Base-by-base conservation (phyloP, 306 rosid genomes). In the Hylodesmum podocarpum region DNA sequence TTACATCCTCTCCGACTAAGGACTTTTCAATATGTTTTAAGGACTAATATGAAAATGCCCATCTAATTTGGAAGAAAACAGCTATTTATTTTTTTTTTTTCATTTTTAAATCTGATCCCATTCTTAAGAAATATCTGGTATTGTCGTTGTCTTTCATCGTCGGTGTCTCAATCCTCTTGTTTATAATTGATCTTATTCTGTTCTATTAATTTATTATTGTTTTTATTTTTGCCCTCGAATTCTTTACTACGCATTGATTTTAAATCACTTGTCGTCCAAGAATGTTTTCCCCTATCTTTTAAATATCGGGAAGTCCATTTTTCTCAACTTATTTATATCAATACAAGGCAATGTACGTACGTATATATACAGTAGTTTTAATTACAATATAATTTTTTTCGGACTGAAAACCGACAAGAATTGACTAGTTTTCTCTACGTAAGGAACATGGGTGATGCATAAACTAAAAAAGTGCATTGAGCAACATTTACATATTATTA, bases 341-440 rank as follows among this genome's bases (percentile, higher is more conserved):
- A 13, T 12, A 13, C 1, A 71, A 71, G 6, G 6, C 1, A 21
- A 53, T 34, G 4, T 25, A 24, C 14, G 5, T n/a, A 6, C n/a
- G 6, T 22, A 5, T 22, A 66, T 40, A n/a, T n/a, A n/a, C n/a
- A n/a, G n/a, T n/a, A 66, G 46, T 54, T 66, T 18, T 18, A 39
- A 18, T 39, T 1, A 54, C 0, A 27, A 13, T 12, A 77, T 19
- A 76, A 74, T 41, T n/a, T n/a, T n/a, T n/a, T n/a, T n/a, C n/a
- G n/a, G 79, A 75, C 18, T 62, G 64, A 66, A 36, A n/a, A 72
- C 75, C 72, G 81, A 78, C 90, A 84, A 14, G 40, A 80, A 25
- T 59, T 55, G 75, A 78, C 81, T 54, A 25, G 83, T 73, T 39
- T 65, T 66, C 27, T 49, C 54, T 33, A 21, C 40, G 22, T 51